These are phyloP conservation scores for Pythium sukuiense DNA, from an alignment of 352 stramenopile genomes.

Conservation along the genomic window DNA sequence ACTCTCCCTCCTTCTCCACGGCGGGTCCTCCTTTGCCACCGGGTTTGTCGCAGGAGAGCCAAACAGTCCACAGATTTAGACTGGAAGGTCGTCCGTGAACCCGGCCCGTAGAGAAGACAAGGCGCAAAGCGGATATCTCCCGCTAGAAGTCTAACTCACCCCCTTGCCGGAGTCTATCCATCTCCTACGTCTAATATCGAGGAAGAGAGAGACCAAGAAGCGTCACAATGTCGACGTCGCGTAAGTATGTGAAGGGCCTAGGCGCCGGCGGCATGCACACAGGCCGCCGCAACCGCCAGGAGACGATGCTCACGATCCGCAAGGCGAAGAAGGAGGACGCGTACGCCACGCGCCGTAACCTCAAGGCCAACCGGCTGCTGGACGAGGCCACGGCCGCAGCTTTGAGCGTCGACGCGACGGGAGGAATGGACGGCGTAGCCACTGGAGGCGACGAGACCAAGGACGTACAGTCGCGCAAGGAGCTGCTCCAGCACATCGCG, in stretches of 20 bases:
- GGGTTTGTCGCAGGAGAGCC: not conserved
- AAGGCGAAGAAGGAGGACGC: conserved; percentile 90
- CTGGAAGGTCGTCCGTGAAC: not conserved
- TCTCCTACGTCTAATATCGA: too few species aligned
- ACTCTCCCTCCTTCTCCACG: not conserved
- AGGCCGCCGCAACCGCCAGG: conserved; percentile 77
- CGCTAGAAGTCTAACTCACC: too few species aligned
- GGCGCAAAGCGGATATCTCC: not conserved
- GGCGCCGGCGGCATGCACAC: conserved; percentile 72
- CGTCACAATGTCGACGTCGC: conserved; percentile 28
- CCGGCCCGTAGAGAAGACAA: not conserved
- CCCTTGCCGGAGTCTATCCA: too few species aligned
- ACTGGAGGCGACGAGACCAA: conserved; percentile 13
- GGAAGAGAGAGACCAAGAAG: not conserved
- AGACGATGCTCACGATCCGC: conserved; percentile 86
- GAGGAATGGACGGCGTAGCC: conserved; percentile 3
- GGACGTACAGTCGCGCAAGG: conserved; percentile 52
- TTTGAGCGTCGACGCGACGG: not conserved
- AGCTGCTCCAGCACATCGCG: conserved; percentile 80
- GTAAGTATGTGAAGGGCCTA: conserved; percentile 77
- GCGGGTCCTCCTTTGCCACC: not conserved
- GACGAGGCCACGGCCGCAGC: conserved; percentile 17
- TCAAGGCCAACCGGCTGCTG: conserved; percentile 73
- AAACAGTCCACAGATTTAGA: too few species aligned
- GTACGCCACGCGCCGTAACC: conserved; percentile 83